phyloP scores from a whole-genome alignment of 23 red algal genomes.

The Gracilaria domingensis region DNA sequence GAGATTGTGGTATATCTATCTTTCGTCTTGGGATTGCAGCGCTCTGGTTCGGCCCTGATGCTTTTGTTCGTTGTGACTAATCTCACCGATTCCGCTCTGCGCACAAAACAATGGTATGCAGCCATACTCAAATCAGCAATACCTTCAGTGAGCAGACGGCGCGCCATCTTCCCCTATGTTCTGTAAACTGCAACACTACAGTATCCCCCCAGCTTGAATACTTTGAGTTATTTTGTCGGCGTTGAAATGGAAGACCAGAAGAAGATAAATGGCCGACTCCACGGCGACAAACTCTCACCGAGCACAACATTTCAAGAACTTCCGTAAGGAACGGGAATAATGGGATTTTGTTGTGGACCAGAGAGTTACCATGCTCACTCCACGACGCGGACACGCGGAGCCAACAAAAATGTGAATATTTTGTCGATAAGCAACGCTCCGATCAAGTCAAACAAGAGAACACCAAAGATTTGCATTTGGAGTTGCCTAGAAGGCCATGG shows the following conservation, averaged over 20 bases:
- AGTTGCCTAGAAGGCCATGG: conserved; percentile 60
- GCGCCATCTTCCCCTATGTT: conserved; percentile 44
- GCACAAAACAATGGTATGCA: conserved; percentile 51
- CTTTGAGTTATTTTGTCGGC: background rate
- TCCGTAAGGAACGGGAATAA: background rate
- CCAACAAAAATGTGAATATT: conserved; percentile 68
- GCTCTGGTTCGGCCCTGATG: conserved; percentile 33
- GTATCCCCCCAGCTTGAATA: background rate
- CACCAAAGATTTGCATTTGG: conserved; percentile 42
- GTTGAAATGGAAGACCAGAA: background rate
- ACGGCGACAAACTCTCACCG: background rate
- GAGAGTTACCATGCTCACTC: conserved; percentile 23
- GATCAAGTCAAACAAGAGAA: conserved; percentile 70
- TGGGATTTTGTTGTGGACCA: background rate
- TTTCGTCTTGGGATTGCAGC: conserved; percentile 7
- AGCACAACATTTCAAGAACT: background rate
- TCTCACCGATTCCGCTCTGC: conserved; percentile 44
- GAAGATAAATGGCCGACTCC: background rate
- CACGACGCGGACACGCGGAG: conserved; percentile 37
- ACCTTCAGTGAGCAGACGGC: background rate
- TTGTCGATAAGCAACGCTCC: conserved; percentile 61
- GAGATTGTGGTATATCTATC: conserved; percentile 53
- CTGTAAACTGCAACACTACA: conserved; percentile 1
- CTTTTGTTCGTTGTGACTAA: conserved; percentile 45
- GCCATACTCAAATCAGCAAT: conserved; percentile 4